Conservation (phyloP, 2,329 filamentous ascomycete species). For the Pyricularia pennisetigena region DNA sequence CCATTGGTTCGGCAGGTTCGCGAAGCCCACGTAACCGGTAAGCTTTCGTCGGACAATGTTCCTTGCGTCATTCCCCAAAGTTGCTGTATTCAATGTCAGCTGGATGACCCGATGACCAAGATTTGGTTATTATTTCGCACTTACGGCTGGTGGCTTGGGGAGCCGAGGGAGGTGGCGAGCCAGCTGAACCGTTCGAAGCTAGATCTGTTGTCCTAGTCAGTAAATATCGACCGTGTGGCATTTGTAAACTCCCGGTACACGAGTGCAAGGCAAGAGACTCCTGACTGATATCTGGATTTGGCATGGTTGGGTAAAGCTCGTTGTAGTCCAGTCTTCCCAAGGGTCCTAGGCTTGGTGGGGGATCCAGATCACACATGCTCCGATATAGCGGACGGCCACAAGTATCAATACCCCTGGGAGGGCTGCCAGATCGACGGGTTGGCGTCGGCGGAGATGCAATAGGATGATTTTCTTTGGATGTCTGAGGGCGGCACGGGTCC, state of each 20-base stretch:
- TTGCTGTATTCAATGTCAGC: not conserved
- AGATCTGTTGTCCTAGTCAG: slow-evolving; percentile 5
- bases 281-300: slow-evolving; percentile 23
- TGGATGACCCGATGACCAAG: not conserved
- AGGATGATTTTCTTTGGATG: slow-evolving; percentile 11
- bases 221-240: slow-evolving; percentile 5
- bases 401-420: slow-evolving; percentile 22
- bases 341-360: slow-evolving; percentile 32
- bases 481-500: slow-evolving; percentile 9
- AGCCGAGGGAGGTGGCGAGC: slow-evolving; percentile 28
- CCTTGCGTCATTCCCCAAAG: slow-evolving; percentile 59
- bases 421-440: slow-evolving; percentile 23
- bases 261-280: slow-evolving; percentile 17
- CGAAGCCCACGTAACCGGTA: slow-evolving; percentile 96
- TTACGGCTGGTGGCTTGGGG: slow-evolving; percentile 27
- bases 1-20: slow-evolving; percentile 99
- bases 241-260: not conserved
- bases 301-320: slow-evolving; percentile 30
- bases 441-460: slow-evolving; percentile 15
- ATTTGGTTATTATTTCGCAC: slow-evolving; percentile 21
- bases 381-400: slow-evolving; percentile 28
- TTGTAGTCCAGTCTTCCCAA: slow-evolving; percentile 34
- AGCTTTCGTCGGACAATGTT: slow-evolving; percentile 98
- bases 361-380: slow-evolving; percentile 45
- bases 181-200: slow-evolving; percentile 31